phyloP scores from a whole-genome alignment of 2,329 filamentous ascomycete species.

The Pyricularia pennisetigena region DNA sequence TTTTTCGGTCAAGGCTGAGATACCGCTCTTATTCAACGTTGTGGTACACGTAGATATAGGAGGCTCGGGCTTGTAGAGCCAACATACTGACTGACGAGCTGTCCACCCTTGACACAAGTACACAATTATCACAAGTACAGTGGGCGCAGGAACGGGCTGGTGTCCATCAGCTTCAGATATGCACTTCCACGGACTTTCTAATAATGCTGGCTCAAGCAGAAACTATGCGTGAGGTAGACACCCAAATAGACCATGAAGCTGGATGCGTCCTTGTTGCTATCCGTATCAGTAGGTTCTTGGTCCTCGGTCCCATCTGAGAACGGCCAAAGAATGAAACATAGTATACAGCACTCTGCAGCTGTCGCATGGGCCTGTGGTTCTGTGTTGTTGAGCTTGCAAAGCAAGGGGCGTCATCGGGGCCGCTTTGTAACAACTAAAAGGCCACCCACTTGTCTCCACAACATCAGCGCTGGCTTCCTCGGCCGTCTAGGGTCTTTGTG shows the following conservation, averaged over 20 bases:
- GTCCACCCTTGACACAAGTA: too few species aligned
- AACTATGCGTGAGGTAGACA: background rate
- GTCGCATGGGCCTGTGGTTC: background rate
- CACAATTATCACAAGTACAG: too few species aligned
- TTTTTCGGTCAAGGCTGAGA: background rate
- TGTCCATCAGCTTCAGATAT: background rate
- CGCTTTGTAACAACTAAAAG: background rate
- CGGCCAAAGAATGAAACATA: background rate
- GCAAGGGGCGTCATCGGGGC: background rate
- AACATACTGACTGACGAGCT: background rate
- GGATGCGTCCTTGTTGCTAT: background rate
- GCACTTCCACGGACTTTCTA: background rate
- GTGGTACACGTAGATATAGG: background rate
- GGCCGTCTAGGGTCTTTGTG: background rate
- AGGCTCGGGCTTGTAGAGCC: background rate
- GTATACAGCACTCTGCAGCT: background rate
- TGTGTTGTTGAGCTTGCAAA: background rate
- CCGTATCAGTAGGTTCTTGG: background rate
- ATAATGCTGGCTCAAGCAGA: background rate
- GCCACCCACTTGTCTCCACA: too few species aligned
- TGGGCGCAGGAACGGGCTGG: background rate
- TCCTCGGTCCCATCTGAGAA: background rate
- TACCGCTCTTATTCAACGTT: background rate
- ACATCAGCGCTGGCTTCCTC: background rate
- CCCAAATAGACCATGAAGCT: background rate